These are phyloP conservation scores for Papiliotrema flavescens DNA, from an alignment of 1,284 basidiomycete species.

Conservation along the genomic window DNA sequence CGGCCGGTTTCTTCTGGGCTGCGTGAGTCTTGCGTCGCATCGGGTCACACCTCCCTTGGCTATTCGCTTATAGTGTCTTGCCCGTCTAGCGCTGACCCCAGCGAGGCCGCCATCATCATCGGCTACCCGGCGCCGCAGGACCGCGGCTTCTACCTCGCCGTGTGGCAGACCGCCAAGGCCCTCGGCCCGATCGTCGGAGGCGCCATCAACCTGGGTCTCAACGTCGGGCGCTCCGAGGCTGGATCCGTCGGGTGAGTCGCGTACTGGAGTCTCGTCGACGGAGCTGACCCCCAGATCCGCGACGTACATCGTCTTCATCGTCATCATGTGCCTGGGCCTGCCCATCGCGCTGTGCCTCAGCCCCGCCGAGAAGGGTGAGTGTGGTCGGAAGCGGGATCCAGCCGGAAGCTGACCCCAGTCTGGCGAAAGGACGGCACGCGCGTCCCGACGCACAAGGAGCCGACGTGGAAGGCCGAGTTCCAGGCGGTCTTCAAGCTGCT, in stretches of 20 bases:
- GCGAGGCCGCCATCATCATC: slow-evolving; percentile 32
- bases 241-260: slow-evolving; percentile 25
- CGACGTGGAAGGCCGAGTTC: slow-evolving; percentile 18
- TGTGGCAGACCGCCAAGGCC: slow-evolving; percentile 35
- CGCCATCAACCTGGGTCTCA: slow-evolving; percentile 38
- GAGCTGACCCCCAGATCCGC: slow-evolving; percentile 12
- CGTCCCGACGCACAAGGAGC: slow-evolving; percentile 15
- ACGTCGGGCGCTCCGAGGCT: slow-evolving; percentile 21
- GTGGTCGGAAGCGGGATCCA: neutral
- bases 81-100: neutral
- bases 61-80: too few species aligned
- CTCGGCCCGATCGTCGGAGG: slow-evolving; percentile 39
- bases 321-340: slow-evolving; percentile 32
- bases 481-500: slow-evolving; percentile 21
- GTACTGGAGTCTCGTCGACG: too few species aligned
- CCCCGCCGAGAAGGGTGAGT: slow-evolving; percentile 24
- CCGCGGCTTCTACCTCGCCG: slow-evolving; percentile 31
- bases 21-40: too few species aligned
- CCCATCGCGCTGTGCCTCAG: slow-evolving; percentile 24
- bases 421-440: slow-evolving; percentile 25
- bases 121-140: slow-evolving; percentile 31
- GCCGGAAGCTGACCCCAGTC: slow-evolving; percentile 7
- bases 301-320: slow-evolving; percentile 37
- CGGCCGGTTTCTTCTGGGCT: slow-evolving; percentile 40
- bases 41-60: too few species aligned